A percentile compares a stretch with the other conserved stretches of the same genome.
Conservation (phyloP, 139 green algal species). For the Astrephomene gubernaculifera region DNA sequence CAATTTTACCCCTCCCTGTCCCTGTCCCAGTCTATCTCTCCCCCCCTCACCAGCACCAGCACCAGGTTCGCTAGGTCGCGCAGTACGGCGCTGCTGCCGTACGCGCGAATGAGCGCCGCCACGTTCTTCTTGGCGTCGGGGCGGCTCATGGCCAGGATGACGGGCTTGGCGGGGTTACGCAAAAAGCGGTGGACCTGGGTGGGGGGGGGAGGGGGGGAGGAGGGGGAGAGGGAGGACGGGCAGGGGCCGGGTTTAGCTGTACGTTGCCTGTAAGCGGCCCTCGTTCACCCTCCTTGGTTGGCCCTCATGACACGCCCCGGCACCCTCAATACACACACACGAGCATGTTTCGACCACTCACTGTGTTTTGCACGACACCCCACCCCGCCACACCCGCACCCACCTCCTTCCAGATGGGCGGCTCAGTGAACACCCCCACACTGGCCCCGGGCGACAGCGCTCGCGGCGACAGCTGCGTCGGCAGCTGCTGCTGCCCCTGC, state of each 20-base stretch:
- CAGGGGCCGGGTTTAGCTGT: too few relatives aligned
- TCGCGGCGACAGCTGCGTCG: not conserved
- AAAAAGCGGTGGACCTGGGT: constrained; percentile 84
- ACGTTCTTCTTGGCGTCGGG: constrained; percentile 98
- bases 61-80: constrained; percentile 95
- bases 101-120: constrained; percentile 87
- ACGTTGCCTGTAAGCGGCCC: too few relatives aligned
- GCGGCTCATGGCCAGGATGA: constrained; percentile 92
- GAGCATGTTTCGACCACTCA: too few relatives aligned
- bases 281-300: too few relatives aligned
- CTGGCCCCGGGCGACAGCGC: constrained; percentile 1
- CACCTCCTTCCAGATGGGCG: constrained; percentile 76
- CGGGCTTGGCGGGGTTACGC: constrained; percentile 93
- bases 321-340: not conserved
- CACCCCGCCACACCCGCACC: not conserved
- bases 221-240: not conserved
- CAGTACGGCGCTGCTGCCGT: constrained; percentile 66
- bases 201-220: not conserved
- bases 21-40: not conserved
- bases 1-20: not conserved
- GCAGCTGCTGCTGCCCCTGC: not conserved
- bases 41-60: constrained; percentile 85
- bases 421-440: constrained; percentile 47
- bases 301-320: not conserved
- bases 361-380: not conserved